Evolutionary conservation across 257 asterid species (phyloP).

Genomic region (Solanum medicagineum): DNA sequence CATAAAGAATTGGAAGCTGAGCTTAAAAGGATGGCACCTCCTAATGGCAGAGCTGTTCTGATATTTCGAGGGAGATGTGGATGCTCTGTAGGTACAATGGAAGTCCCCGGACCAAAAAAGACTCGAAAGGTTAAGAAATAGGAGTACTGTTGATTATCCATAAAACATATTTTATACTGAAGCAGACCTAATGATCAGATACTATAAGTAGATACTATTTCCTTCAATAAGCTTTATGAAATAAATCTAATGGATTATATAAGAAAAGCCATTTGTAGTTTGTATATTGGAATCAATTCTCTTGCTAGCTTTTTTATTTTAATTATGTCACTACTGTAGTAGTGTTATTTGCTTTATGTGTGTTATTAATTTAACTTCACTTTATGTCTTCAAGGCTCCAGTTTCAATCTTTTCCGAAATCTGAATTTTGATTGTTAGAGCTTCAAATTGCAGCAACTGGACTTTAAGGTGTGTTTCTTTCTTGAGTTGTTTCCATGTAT

Average conservation of each 20-base stretch:
- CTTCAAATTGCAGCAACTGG: background rate
- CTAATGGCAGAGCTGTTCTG: constrained; percentile 83
- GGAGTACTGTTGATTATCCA: background rate
- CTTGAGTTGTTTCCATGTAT: background rate
- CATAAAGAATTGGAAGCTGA: constrained; percentile 82
- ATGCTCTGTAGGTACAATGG: constrained; percentile 83
- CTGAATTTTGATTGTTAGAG: background rate
- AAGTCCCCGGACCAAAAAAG: constrained; percentile 72
- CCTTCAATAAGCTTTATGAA: constrained; percentile 21
- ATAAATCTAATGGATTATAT: background rate
- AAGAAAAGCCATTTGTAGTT: constrained; percentile 19
- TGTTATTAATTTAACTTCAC: background rate
- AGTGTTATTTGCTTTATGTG: background rate
- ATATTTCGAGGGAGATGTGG: constrained; percentile 89
- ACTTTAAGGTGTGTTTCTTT: background rate
- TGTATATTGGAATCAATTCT: background rate
- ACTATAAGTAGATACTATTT: background rate
- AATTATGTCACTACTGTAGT: background rate
- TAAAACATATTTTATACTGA: background rate
- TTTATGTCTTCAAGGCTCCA: background rate
- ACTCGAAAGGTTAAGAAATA: constrained; percentile 70
- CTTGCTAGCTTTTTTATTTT: constrained; percentile 4
- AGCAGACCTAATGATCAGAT: background rate
- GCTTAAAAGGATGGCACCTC: constrained; percentile 94
- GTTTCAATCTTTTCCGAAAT: background rate